Base-by-base conservation (phyloP, 2,329 filamentous ascomycete genomes). In the Cyphellophora europaea region DNA sequence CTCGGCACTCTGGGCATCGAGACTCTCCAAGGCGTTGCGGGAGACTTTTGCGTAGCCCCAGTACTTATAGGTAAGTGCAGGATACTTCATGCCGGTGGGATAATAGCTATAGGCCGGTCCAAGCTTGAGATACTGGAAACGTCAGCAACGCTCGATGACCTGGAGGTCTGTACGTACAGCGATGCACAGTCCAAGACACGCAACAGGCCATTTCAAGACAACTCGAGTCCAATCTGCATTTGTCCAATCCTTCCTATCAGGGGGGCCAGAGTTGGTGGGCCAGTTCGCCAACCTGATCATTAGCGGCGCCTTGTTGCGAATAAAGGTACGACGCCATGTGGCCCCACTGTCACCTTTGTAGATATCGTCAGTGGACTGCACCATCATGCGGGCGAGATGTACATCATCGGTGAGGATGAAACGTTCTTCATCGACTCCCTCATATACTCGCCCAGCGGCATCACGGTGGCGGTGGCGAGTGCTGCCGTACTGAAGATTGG, bases 41-140 rank as follows among this genome's bases (percentile, higher is more conserved):
- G 36, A 30, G 27, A 33, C 16, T 23, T 34, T 38, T 11, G 36
- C 30, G 23, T 38, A 38, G 19, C 31, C 36, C 36, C 36, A 38
- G 16, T 19, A 38, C 19, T 14, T 31, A 21, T 36, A 36, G 6
- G 36, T 23, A 14, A 34, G 33, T 5, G 32, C 11, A 3, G 13
- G 11, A 19, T 33, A 38, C n/a, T n/a, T n/a, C n/a, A n/a, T n/a
- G n/a, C n/a, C n/a, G n/a, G n/a, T n/a, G n/a, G n/a, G n/a, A n/a
- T n/a, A n/a, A n/a, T n/a, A n/a, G n/a, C n/a, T n/a, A n/a, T n/a
- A n/a, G n/a, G n/a, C n/a, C n/a, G n/a, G n/a, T n/a, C n/a, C n/a
- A n/a, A n/a, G n/a, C n/a, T n/a, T n/a, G n/a, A n/a, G n/a, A n/a
- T n/a, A n/a, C n/a, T n/a, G n/a, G n/a, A n/a, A n/a, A n/a, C n/a